Conservation (phyloP, 2,329 filamentous ascomycete species). For the Escovopsis sp. region DNA sequence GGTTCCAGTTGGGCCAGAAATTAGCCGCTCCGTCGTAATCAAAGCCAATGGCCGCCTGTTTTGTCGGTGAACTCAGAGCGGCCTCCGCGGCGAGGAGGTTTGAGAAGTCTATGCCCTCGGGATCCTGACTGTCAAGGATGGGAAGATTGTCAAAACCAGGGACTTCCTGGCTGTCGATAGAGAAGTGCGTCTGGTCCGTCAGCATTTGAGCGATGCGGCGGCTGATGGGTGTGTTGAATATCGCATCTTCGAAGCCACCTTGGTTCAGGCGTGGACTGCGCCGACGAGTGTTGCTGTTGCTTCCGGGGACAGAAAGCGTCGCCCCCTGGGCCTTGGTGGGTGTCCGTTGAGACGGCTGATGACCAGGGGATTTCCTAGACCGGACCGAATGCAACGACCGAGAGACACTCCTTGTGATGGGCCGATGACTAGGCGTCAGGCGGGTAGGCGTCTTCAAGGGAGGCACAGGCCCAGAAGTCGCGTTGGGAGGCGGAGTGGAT, state of each 20-base stretch:
- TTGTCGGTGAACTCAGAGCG: constrained; percentile 33
- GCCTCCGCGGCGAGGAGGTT: constrained; percentile 32
- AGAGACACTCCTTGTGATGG: constrained; percentile 44
- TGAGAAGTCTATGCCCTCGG: constrained; percentile 29
- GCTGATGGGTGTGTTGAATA: constrained; percentile 42
- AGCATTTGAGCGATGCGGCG: constrained; percentile 49
- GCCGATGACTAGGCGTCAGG: constrained; percentile 45
- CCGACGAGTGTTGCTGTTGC: constrained; percentile 22
- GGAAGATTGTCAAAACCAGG: constrained; percentile 26
- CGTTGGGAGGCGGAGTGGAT: constrained; percentile 37
- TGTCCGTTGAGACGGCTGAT: constrained; percentile 29
- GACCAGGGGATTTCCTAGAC: constrained; percentile 28
- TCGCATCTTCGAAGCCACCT: constrained; percentile 17
- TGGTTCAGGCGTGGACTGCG: constrained; percentile 28
- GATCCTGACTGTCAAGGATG: constrained; percentile 21
- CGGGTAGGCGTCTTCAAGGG: constrained; percentile 48
- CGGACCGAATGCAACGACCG: constrained; percentile 35
- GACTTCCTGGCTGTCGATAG: constrained; percentile 25
- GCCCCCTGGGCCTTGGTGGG: constrained; percentile 29
- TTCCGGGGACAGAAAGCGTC: constrained; percentile 12
- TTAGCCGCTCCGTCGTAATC: constrained; percentile 16
- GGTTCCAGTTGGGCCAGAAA: constrained; percentile 17
- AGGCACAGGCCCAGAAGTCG: constrained; percentile 24
- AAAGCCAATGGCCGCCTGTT: constrained; percentile 12
- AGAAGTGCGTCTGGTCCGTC: constrained; percentile 36